phyloP scores from a whole-genome alignment of 2,329 filamentous ascomycete genomes.

The Phoma herbarum region DNA sequence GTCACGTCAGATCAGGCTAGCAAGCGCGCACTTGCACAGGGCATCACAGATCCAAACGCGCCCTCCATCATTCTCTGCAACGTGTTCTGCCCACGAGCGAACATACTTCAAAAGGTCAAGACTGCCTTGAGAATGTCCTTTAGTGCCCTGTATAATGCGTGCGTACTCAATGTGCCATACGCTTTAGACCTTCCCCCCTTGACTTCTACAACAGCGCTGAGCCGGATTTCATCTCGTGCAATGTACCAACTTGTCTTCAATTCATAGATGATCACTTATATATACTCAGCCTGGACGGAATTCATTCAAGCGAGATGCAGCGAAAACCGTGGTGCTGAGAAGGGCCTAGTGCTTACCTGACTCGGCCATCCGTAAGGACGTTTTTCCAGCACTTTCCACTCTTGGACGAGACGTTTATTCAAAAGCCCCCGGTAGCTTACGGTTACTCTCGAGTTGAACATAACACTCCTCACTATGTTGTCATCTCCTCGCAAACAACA shows the following conservation, averaged over 20 bases:
- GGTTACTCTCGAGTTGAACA: background rate
- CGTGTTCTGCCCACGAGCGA: background rate
- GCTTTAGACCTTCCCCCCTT: background rate
- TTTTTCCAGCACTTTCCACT: background rate
- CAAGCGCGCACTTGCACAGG: background rate
- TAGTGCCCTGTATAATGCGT: background rate
- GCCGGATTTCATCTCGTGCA: background rate
- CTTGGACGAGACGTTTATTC: background rate
- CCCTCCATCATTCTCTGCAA: background rate
- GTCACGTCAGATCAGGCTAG: background rate
- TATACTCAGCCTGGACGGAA: background rate
- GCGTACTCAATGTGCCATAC: background rate
- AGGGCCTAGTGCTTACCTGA: constrained; percentile 13
- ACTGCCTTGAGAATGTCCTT: background rate
- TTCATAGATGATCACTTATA: background rate
- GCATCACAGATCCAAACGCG: background rate
- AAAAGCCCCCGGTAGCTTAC: background rate
- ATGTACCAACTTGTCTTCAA: background rate
- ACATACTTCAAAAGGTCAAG: background rate
- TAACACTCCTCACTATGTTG: background rate
- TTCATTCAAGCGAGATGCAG: background rate
- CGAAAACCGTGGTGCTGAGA: background rate
- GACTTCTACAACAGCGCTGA: background rate
- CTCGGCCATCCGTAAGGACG: background rate
- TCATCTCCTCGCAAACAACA: constrained; percentile 8